Evolutionary conservation across 2,329 filamentous ascomycete species (phyloP), one percentile per base, ranked within the genome.

Genomic region (Fusarium piperis): DNA sequence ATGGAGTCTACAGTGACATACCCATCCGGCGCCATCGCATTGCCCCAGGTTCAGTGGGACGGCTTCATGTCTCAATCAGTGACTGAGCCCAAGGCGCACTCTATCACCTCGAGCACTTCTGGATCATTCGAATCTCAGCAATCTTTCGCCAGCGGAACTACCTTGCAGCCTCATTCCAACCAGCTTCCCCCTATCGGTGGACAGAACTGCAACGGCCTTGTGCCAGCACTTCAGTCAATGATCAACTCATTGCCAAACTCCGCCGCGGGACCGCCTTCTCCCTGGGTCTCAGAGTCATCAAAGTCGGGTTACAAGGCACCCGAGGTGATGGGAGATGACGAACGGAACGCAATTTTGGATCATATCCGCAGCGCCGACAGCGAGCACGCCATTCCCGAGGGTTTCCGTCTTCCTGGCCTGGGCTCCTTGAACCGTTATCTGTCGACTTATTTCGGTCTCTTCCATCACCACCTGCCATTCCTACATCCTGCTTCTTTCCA

Each of bases 381-480:
- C 73, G 93, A 97, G 77, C 91, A 91, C 78, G 91, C 93, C 51
- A 91, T 98, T 64, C 91, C 94, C 16, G 94, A 97, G 63, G 94
- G 93, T 64, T 98, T 98, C 87, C 92, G 94, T 72, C 88, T 98
- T 51, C 96, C 96, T 7, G 91, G 88, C 73, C 87, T 94, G 36
- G 88, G 90, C 36, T 92, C 93, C 3, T 84, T 98, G 80, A 98
- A 99, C 83, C 90, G 94, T 70, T 97, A 97, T 81, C 85, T 99
- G 70, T 93, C 94, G 67, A 97, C 95, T 2, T 99, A 98, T 86
- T 99, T 98, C 82, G 94, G 93, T 79, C 86, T 98, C 77, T 99
- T 98, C 83, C 96, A 99, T 79, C 96, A 97, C 77, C 96, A 99
- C 79, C 84, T 98, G 78, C 96, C 96, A 1, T 98, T 99, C 85